phyloP scores from a whole-genome alignment of 305 asterid species.

The Plantago rigida region DNA sequence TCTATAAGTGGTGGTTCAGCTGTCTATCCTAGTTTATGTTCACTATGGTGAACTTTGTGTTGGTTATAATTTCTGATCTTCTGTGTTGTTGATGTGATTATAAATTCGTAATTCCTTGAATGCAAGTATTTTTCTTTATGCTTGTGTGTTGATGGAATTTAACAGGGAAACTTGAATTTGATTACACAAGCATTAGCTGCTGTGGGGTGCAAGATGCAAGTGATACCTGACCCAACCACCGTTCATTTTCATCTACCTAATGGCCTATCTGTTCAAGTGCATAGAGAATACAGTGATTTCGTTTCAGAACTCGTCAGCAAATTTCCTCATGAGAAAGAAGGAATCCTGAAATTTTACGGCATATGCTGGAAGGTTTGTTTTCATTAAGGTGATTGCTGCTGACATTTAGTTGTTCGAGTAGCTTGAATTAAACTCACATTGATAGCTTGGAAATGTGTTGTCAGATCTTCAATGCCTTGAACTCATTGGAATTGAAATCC shows the following conservation, averaged over 20 bases:
- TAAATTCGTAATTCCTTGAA: too few relatives aligned
- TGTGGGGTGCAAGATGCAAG: conserved; percentile 76
- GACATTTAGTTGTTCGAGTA: conserved; percentile 28
- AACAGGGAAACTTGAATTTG: conserved; percentile 87
- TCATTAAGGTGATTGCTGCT: conserved; percentile 41
- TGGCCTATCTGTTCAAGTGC: conserved; percentile 73
- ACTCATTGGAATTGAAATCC: conserved; percentile 23
- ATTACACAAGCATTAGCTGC: conserved; percentile 93
- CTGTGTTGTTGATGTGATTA: too few relatives aligned
- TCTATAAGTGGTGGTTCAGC: too few relatives aligned
- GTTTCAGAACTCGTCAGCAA: conserved; percentile 60
- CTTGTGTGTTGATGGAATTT: background rate
- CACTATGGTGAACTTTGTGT: too few relatives aligned
- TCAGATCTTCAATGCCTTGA: conserved; percentile 12
- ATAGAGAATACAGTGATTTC: conserved; percentile 69
- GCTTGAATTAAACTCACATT: conserved; percentile 16
- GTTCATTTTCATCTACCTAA: conserved; percentile 90
- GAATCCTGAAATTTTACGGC: conserved; percentile 71
- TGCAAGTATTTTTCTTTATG: background rate
- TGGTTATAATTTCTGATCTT: too few relatives aligned
- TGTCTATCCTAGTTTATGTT: too few relatives aligned
- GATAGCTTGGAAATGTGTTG: background rate
- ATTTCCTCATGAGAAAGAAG: conserved; percentile 86
- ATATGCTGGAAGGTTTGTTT: conserved; percentile 96
- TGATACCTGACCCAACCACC: conserved; percentile 96